These are phyloP conservation scores for Suaeda aralocaspica DNA, from an alignment of 148 eudicot species.

Conservation along the genomic window DNA sequence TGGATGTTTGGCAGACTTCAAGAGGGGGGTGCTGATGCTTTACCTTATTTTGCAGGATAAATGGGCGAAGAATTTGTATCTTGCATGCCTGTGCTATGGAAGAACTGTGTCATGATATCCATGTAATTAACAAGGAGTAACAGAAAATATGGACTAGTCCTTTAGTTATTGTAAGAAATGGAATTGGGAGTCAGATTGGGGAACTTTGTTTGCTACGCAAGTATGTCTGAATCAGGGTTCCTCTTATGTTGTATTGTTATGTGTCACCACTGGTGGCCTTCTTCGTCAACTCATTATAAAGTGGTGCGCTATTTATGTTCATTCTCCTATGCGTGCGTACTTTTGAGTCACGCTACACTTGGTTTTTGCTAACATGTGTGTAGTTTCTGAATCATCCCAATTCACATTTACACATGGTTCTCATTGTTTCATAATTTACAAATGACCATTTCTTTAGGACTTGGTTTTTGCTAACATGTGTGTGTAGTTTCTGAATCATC, in stretches of 20 bases:
- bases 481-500: no score
- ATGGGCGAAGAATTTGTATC: slow-evolving; percentile 81
- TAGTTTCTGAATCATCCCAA: no score
- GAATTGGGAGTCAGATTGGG: slow-evolving; percentile 19
- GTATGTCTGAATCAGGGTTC: slow-evolving; percentile 2
- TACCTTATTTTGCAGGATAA: slow-evolving; percentile 52
- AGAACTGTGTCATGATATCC: slow-evolving; percentile 62
- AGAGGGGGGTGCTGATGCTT: no score
- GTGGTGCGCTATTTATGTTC: background rate
- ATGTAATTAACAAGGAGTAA: slow-evolving; percentile 18
- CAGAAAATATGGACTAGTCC: slow-evolving; percentile 11
- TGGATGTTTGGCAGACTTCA: no score
- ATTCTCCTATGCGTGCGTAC: background rate
- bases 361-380: no score
- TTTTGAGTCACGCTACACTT: background rate
- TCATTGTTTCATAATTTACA: no score
- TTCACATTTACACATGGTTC: no score
- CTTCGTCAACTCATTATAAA: slow-evolving; percentile 12
- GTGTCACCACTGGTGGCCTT: slow-evolving; percentile 5
- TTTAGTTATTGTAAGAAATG: slow-evolving; percentile 20
- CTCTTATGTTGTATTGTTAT: slow-evolving; percentile 26
- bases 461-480: no score
- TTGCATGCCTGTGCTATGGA: slow-evolving; percentile 74
- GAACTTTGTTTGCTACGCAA: slow-evolving; percentile 17
- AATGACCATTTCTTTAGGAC: no score